Evolutionary conservation across 257 asterid species (phyloP), one percentile per base, ranked within the genome.

Genomic region (Lycium ferocissimum): DNA sequence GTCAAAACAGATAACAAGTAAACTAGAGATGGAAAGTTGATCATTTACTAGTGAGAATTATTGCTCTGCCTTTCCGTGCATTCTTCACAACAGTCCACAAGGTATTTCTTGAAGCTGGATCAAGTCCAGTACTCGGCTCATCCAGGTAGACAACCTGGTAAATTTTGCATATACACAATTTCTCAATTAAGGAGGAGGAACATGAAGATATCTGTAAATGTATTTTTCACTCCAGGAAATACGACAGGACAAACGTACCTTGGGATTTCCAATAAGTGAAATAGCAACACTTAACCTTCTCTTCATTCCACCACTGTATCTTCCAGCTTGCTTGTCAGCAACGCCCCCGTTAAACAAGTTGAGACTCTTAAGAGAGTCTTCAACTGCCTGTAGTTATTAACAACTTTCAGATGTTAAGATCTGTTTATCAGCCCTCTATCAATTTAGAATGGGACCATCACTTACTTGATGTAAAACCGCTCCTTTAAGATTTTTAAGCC

Each of bases 301-400:
- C 92, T 97, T 97, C 99, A 95, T 97, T 84, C 99, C 98, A 87
- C 99, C 99, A 87, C 99, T 97, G 71, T 94, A 97, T 85, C 94
- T 95, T 85, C 93, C 91, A 6, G 97, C 91, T 90, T 91, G 94
- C 91, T 94, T 97, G 91, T 97, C 99, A 15, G 97, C 98, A 86
- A 97, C 97, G 18, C 97, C 98, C 37, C 98, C 98, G 53, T 95
- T 88, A 90, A 89, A 97, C 75, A 97, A 88, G 89, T 97, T 97
- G 73, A 95, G 98, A 71, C 97, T 93, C 91, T 91, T 93, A 12
- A 97, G 93, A 81, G 99, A 97, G 88, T 94, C 98, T 88, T 95
- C 98, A 69, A 97, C 99, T 10, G 97, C 98, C 99, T 97, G 85
- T 54, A 85, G 38, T 35, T 53, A 5, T 33, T 35, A 13, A 40